Evolutionary conservation across 176 grass and related monocot genomes (phyloP).

Genomic region (Sorghum bicolor): Sorghum_bicolor_NCBIv3 NC_012872.2:1675001-1675500

Average conservation of each 20-base stretch:
- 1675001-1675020: slow-evolving; percentile 76
- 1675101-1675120: slow-evolving; percentile 35
- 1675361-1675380: slow-evolving; percentile 72
- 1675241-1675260: slow-evolving; percentile 72
- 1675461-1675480: slow-evolving; percentile 44
- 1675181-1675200: slow-evolving; percentile 84
- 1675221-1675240: slow-evolving; percentile 61
- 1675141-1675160: slow-evolving; percentile 60
- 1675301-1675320: slow-evolving; percentile 55
- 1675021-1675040: slow-evolving; percentile 63
- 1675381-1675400: not conserved
- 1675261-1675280: slow-evolving; percentile 44
- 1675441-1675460: slow-evolving; percentile 63
- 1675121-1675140: slow-evolving; percentile 40
- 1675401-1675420: slow-evolving; percentile 1
- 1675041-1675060: slow-evolving; percentile 42
- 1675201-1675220: slow-evolving; percentile 70
- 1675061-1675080: slow-evolving; percentile 52
- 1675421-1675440: slow-evolving; percentile 50
- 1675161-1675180: slow-evolving; percentile 74
- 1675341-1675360: slow-evolving; percentile 87
- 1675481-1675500: slow-evolving; percentile 40
- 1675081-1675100: slow-evolving; percentile 47
- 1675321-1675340: slow-evolving; percentile 99
- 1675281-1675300: slow-evolving; percentile 37